Base-by-base conservation (phyloP, 2,329 filamentous ascomycete genomes). In the Aspergillus sp. region DNA sequence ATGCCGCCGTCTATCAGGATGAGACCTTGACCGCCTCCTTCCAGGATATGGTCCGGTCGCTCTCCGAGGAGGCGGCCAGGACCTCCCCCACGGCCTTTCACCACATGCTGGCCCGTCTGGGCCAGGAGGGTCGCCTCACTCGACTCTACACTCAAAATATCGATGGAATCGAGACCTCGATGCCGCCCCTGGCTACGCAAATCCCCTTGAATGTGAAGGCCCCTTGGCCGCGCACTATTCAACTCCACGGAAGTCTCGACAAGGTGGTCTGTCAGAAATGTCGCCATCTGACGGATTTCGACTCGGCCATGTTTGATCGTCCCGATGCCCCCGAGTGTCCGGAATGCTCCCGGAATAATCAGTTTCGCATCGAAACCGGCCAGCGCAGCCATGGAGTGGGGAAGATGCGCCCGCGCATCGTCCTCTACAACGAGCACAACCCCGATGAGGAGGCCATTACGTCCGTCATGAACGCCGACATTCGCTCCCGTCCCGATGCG, bases 181-280 rank as follows among this genome's bases (percentile, higher is more conserved):
- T 99, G 71, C 78, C 85, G 44, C 92, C 93, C 2, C 78, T 99
- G 7, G 81, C 82, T 21, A 97, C 94, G 0, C 81, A 82, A 47
- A 86, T 96, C 1, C 94, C 94, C 1, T 79, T 99, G 11, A 87
- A 87, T 56, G 80, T 83, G 59, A 96, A 94, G 68, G 91, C 86
- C 0, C 92, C 92, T 14, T 99, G 94, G 94, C 94, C 94, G 2
- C 86, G 85, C 59, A 96, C 94, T 0, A 85, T 99, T 55, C 94
- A 97, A 71, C 81, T 99, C 7, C 94, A 99, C 64, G 94, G 94
- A 34, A 92, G 93, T 16, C 81, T 99, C 32, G 87, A 91, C 64
- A 94, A 96, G 70, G 97, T 97, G 93, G 88, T 95, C 14, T 99
- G 94, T 73, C 91, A 91, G 42, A 97, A 97, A 71, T 99, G 94